phyloP scores from a whole-genome alignment of 2,329 filamentous ascomycete genomes.

The Botrytis elliptica region DNA sequence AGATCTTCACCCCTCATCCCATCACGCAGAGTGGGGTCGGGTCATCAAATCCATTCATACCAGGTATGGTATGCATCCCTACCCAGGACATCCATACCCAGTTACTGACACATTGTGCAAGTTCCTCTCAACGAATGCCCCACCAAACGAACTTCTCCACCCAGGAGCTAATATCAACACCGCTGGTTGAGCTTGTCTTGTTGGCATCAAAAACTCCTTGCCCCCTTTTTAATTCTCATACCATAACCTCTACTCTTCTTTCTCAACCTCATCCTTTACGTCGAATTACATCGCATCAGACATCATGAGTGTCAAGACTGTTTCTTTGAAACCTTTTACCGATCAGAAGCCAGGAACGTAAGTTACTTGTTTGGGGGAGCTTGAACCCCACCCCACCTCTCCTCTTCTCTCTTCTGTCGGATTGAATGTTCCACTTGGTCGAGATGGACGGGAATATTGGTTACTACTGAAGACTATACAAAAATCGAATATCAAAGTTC shows the following conservation, averaged over 20 bases:
- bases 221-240: neutral
- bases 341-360: conserved; percentile 99
- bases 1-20: neutral
- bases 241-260: neutral
- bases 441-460: neutral
- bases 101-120: neutral
- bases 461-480: neutral
- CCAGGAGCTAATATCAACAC: conserved; percentile 4
- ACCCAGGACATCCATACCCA: no score
- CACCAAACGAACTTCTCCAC: neutral
- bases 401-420: neutral
- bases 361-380: conserved; percentile 51
- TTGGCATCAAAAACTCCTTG: conserved; percentile 1
- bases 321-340: conserved; percentile 79
- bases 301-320: conserved; percentile 74
- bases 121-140: conserved; percentile 11
- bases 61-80: no score
- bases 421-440: neutral
- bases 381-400: conserved; percentile 5
- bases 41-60: neutral
- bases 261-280: neutral
- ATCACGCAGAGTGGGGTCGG: neutral
- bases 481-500: no score
- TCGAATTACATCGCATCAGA: conserved; percentile 5
- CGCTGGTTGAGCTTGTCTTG: conserved; percentile 14